A percentile compares a stretch with the other conserved stretches of the same genome.
Evolutionary conservation across 176 grass and related monocot species (phyloP).

Genomic region (Phragmites australis): DNA sequence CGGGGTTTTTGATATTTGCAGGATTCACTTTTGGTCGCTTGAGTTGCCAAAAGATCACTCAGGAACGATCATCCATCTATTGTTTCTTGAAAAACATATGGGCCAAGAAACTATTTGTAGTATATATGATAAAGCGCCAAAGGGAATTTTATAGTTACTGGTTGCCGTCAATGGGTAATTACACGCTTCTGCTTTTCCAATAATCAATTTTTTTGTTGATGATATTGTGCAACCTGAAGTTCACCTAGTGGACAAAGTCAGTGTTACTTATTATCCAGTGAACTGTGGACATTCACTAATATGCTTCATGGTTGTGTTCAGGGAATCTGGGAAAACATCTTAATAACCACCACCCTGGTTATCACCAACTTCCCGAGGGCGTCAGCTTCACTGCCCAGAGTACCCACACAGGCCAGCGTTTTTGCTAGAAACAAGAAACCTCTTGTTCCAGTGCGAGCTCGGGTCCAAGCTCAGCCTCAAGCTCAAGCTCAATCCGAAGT

Average conservation of each 20-base stretch:
- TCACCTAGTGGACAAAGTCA: background rate
- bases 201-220: background rate
- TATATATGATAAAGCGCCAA: background rate
- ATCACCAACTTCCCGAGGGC: constrained; percentile 53
- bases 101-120: background rate
- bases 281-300: constrained; percentile 17
- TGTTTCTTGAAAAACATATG: constrained; percentile 5
- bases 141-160: background rate
- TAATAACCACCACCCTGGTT: constrained; percentile 79
- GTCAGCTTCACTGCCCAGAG: constrained; percentile 29
- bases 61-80: background rate
- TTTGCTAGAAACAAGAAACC: constrained; percentile 42
- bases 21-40: background rate
- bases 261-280: background rate
- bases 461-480: constrained; percentile 29
- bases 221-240: background rate
- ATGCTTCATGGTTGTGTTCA: constrained; percentile 33
- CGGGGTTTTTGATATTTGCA: background rate
- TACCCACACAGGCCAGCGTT: constrained; percentile 26
- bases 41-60: background rate
- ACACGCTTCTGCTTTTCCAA: background rate
- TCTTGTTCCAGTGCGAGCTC: constrained; percentile 36
- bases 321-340: constrained; percentile 97
- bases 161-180: background rate
- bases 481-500: constrained; percentile 9